These are phyloP conservation scores for Termitomyces eurrhizus DNA, from an alignment of 768 basidiomycete genomes.

Conservation along the genomic window DNA sequence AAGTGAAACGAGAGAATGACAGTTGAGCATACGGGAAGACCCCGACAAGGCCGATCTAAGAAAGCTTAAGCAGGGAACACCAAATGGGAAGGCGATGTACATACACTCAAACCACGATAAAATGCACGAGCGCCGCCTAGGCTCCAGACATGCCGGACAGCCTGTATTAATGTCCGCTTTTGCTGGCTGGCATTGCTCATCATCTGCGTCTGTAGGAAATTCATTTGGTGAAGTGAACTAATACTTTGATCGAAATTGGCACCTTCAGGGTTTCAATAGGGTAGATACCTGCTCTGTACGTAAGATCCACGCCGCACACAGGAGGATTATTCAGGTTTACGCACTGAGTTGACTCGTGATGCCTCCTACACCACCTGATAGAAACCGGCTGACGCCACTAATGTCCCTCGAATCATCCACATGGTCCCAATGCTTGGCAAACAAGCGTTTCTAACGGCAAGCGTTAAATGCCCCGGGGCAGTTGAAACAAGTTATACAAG, in stretches of 20 bases:
- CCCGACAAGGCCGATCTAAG: constrained; percentile 46
- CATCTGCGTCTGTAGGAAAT: constrained; percentile 72
- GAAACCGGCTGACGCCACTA: constrained; percentile 87
- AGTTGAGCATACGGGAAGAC: constrained; percentile 66
- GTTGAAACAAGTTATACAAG: constrained; percentile 5
- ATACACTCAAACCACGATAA: constrained; percentile 86
- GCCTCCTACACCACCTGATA: constrained; percentile 96
- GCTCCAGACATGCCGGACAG: constrained; percentile 71
- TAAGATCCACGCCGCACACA: constrained; percentile 17
- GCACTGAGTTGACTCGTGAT: constrained; percentile 85
- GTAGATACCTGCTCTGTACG: constrained; percentile 69
- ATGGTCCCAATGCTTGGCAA: constrained; percentile 87
- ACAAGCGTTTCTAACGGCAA: constrained; percentile 76
- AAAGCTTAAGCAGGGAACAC: constrained; percentile 12
- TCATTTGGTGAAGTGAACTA: constrained; percentile 4
- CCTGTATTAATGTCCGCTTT: constrained; percentile 53
- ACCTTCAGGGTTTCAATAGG: constrained; percentile 96
- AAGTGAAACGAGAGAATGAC: neutral
- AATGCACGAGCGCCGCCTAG: constrained; percentile 80
- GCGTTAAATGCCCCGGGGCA: constrained; percentile 1
- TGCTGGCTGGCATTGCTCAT: constrained; percentile 79
- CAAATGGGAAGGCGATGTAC: constrained; percentile 26
- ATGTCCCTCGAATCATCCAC: constrained; percentile 89
- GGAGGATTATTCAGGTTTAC: constrained; percentile 23
- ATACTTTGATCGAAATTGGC: constrained; percentile 10